Evolutionary conservation across 208 protist species (phyloP), one percentile per base, ranked within the genome.

Genomic region (Crithidia brevicula): DNA sequence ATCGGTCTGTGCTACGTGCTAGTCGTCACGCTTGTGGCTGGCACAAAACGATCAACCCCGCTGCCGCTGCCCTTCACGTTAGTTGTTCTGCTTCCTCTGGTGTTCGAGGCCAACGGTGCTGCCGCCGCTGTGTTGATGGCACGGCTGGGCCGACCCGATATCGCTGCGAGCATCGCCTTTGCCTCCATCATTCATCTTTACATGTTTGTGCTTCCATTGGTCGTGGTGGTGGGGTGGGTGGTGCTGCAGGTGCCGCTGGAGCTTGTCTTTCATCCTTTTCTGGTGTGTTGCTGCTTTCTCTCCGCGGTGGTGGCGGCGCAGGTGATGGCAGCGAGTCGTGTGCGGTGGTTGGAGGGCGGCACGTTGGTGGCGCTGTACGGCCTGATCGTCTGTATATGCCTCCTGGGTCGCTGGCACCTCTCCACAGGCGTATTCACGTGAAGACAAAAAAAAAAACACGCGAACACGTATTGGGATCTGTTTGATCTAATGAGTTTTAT

Each of bases 151-250:
- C 87, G 92, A 27, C 89, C 92, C 42, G 91, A 96, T 77, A 83
- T 96, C 15, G 79, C 75, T 18, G 74, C 85, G 27, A 81, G 76
- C 63, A 86, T 94, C 25, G 86, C 85, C 49, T 82, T 94, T 31
- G 73, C 85, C 25, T 81, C 76, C 34, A 78, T 86, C 28, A 83
- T 88, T 13, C 86, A 94, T 43, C 77, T 96, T 46, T 89, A 83
- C 65, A 59, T 86, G 47, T 89, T 89, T 50, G 79, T 94, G 2
- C 59, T 94, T 9, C 91, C 91, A 15, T 4, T 81, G 1, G 49
- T 91, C 18, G 88, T 94, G 36, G 33, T 66, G 57, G 57, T 45
- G 2, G 67, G 38, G n/a, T 72, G 67, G 67, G 13, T 34, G 27
- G 40, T 66, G 9, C 49, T 72, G 47, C 49, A 59, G 36, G 50